Evolutionary conservation across 352 stramenopile species (phyloP).

Genomic region (Thraustotheca clavata): DNA sequence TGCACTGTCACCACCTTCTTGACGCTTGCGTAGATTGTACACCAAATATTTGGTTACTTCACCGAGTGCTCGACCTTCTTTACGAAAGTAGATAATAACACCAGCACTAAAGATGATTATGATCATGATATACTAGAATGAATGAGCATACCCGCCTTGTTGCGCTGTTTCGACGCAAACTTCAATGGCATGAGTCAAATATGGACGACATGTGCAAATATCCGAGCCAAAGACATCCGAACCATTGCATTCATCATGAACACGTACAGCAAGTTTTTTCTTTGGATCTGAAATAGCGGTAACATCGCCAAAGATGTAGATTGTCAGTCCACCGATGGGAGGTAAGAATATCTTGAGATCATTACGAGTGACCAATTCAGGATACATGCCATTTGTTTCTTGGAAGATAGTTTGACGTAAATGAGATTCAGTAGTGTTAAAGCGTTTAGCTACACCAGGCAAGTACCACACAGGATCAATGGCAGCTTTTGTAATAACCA

Average conservation of each 20-base stretch:
- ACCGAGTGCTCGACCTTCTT: constrained; percentile 95
- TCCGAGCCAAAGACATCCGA: constrained; percentile 97
- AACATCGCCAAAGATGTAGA: constrained; percentile 99
- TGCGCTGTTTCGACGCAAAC: constrained; percentile 98
- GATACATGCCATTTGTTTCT: constrained; percentile 99
- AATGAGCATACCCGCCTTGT: constrained; percentile 78
- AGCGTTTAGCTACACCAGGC: constrained; percentile 96
- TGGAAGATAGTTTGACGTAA: constrained; percentile 97
- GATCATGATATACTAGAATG: background rate
- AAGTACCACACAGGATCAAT: constrained; percentile 99
- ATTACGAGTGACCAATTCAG: constrained; percentile 96
- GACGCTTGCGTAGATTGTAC: constrained; percentile 98
- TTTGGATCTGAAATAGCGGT: constrained; percentile 95
- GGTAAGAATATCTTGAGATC: constrained; percentile 99
- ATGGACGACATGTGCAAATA: constrained; percentile 99
- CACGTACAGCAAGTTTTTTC: constrained; percentile 94
- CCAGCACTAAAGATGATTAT: constrained; percentile 50
- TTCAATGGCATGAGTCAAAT: constrained; percentile 98
- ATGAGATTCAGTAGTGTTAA: constrained; percentile 93
- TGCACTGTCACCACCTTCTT: constrained; percentile 94
- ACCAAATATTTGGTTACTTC: constrained; percentile 99
- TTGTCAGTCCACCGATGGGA: constrained; percentile 93
- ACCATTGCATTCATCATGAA: constrained; percentile 99
- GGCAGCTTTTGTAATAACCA: constrained; percentile 94
- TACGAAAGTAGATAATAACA: constrained; percentile 98